phyloP scores from a whole-genome alignment of 768 basidiomycete species.

The Pulveroboletus sp. region DNA sequence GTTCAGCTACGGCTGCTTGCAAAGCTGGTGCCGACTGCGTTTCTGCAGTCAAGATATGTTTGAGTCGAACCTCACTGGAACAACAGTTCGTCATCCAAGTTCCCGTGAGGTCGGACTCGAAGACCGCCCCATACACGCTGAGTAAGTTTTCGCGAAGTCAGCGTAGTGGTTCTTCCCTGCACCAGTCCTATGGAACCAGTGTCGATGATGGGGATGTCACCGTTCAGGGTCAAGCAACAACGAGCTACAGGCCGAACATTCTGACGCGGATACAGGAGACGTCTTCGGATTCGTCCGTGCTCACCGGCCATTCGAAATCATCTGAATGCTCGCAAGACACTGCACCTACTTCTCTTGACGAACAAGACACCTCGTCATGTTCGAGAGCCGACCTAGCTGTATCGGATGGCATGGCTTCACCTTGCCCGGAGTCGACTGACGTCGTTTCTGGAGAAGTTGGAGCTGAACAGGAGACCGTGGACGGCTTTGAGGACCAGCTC shows the following conservation, averaged over 20 bases:
- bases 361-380: slow-evolving; percentile 33
- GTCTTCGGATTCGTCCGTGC: slow-evolving; percentile 49
- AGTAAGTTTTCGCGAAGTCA: slow-evolving; percentile 43
- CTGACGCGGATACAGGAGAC: slow-evolving; percentile 31
- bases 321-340: slow-evolving; percentile 47
- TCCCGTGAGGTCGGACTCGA: slow-evolving; percentile 46
- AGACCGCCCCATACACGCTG: slow-evolving; percentile 41
- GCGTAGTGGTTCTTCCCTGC: slow-evolving; percentile 36
- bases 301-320: slow-evolving; percentile 40
- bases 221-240: slow-evolving; percentile 43
- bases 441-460: slow-evolving; percentile 53
- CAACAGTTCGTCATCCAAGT: slow-evolving; percentile 62
- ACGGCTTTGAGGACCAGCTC: slow-evolving; percentile 49
- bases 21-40: slow-evolving; percentile 89
- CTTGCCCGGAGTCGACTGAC: slow-evolving; percentile 29
- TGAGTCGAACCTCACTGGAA: slow-evolving; percentile 59
- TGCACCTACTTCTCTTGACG: slow-evolving; percentile 45
- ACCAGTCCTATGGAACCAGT: slow-evolving; percentile 33
- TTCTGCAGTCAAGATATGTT: slow-evolving; percentile 75
- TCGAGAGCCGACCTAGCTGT: slow-evolving; percentile 23
- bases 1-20: slow-evolving; percentile 83
- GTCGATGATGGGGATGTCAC: slow-evolving; percentile 61
- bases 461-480: slow-evolving; percentile 29
- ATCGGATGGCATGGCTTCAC: slow-evolving; percentile 29
- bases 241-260: slow-evolving; percentile 17